Evolutionary conservation across 345 rosid species (phyloP).

Genomic region (Nephelium lappaceum): DNA sequence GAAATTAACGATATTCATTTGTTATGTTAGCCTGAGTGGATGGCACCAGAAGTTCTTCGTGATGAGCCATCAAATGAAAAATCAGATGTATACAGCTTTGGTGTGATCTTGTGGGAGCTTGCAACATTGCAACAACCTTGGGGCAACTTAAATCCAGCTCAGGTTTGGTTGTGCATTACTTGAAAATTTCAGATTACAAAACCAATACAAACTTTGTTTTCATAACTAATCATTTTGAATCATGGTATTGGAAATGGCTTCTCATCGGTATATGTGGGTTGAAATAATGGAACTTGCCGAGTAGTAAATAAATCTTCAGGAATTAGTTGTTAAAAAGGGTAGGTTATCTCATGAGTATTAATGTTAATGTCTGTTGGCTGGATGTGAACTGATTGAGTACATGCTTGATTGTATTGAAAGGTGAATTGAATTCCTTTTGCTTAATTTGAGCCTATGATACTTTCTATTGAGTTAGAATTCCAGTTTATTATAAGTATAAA

Average conservation of each 20-base stretch:
- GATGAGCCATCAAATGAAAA: slow-evolving; percentile 98
- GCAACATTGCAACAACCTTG: slow-evolving; percentile 97
- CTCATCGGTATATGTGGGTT: neutral
- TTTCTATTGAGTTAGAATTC: neutral
- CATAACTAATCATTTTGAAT: neutral
- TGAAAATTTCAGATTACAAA: slow-evolving; percentile 12
- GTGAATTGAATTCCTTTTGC: neutral
- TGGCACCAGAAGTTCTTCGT: slow-evolving; percentile 99
- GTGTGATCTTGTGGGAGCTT: slow-evolving; percentile 97
- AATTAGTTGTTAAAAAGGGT: neutral
- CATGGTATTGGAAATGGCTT: neutral
- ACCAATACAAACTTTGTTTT: neutral
- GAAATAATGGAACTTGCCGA: neutral
- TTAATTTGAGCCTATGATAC: neutral
- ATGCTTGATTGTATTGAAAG: neutral
- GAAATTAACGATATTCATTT: slow-evolving; percentile 18
- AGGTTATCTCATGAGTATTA: neutral
- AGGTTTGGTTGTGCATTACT: slow-evolving; percentile 53
- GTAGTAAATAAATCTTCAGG: neutral
- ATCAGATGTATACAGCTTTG: slow-evolving; percentile 95
- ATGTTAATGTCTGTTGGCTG: neutral
- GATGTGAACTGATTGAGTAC: neutral
- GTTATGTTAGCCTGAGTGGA: slow-evolving; percentile 90
- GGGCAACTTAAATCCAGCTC: slow-evolving; percentile 94
- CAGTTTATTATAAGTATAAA: neutral